Evolutionary conservation across 2,329 filamentous ascomycete species (phyloP), one percentile per base, ranked within the genome.

Genomic region (Ophiostoma perfectum): DNA sequence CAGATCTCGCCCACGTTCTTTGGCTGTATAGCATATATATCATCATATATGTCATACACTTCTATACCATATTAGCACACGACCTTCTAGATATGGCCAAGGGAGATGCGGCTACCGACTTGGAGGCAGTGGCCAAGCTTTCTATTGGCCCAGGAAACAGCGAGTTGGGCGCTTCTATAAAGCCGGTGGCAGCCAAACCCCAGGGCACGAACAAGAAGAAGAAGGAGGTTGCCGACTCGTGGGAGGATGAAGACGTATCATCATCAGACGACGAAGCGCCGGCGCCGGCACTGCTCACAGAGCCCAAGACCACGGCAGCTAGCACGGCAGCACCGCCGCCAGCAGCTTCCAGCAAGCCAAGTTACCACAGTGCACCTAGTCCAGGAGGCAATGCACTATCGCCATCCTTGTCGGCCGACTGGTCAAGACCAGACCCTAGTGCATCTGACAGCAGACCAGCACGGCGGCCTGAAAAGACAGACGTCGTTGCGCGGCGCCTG

Each of bases 401-500:
- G 16, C 39, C 60, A 6, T 38, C n/a, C 18, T 18, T 68, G 36
- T 63, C 64, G 3, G 64, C 67, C 44, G 47, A 68, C 63, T 68
- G 67, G 67, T 63, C 60, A 63, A n/a, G 39, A n/a, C 42, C 58
- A 36, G 41, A 58, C 47, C 42, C 47, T 2, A n/a, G 16, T 4
- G 44, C 27, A n/a, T 58, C 49, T 8, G 45, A 66, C 66, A 58
- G 47, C 9, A 68, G 70, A 67, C 66, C 70, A 5, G 45, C 72
- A 7, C 72, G 72, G 68, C 81, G 91, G 52, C 94, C 93, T 0
- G 93, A 97, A 79, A 99, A 97, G 82, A 96, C 93, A 71, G 96
- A 96, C 70, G 92, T 93, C 0, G 92, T 96, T 52, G 95, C 95
- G 5, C 86, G 90, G 71, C 84, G 95, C 70, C 84, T 99, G 86